Conservation (phyloP, 805 yeast species). For the Yarrowia sp. region DNA sequence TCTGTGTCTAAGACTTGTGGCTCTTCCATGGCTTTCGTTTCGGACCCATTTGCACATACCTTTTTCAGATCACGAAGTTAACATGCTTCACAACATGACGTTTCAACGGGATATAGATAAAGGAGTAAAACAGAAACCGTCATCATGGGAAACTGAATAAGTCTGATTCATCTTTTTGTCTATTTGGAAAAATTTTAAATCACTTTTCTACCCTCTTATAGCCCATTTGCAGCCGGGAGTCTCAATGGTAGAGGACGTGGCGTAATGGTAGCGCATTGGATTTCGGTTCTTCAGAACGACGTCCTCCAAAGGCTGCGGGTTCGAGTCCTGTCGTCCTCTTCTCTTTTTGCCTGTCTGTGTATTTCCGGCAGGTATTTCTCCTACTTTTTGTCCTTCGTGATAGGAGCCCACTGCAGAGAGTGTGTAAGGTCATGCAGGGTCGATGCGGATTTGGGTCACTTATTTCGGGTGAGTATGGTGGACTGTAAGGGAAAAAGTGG, state of each 20-base stretch:
- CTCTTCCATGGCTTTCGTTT: no score
- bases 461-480: neutral
- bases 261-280: conserved; percentile 35
- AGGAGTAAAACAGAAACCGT: no score
- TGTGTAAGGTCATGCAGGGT: neutral
- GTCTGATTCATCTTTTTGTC: no score
- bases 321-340: conserved; percentile 33
- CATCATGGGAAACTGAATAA: no score
- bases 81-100: no score
- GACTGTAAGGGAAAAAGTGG: no score
- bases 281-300: conserved; percentile 30
- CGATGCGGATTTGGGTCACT: neutral
- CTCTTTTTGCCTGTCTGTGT: neutral
- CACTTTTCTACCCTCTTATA: neutral
- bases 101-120: no score
- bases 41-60: no score
- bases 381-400: neutral
- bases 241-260: conserved; percentile 15
- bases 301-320: conserved; percentile 36
- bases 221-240: neutral
- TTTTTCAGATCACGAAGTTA: no score
- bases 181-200: neutral
- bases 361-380: neutral
- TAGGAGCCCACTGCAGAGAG: no score
- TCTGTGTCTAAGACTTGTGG: no score